phyloP scores from a whole-genome alignment of 2,329 filamentous ascomycete genomes.

The Sclerotiophoma versabilis region DNA sequence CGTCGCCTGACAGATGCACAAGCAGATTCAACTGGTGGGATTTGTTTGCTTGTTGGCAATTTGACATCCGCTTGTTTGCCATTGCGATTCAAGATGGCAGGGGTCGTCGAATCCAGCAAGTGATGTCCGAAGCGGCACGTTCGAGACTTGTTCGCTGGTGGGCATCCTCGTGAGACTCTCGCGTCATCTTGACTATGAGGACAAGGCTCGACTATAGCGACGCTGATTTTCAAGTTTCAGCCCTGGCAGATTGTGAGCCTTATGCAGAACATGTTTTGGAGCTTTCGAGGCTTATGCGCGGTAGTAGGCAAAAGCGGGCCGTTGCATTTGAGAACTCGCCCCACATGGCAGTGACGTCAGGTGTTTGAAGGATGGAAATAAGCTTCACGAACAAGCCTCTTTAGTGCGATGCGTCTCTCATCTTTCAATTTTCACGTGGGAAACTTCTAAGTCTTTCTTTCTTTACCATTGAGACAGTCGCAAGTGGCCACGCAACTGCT shows the following conservation, averaged over 20 bases:
- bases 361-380: background rate
- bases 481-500: no score
- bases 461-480: no score
- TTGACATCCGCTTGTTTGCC: conserved; percentile 3
- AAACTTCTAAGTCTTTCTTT: no score
- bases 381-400: background rate
- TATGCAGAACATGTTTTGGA: conserved; percentile 8
- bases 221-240: background rate
- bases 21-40: conserved; percentile 2
- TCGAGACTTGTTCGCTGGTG: conserved; percentile 7
- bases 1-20: conserved; percentile 9
- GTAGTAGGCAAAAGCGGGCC: conserved; percentile 10
- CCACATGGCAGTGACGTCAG: conserved; percentile 31
- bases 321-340: conserved; percentile 23
- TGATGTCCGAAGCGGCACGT: background rate
- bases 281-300: conserved; percentile 11
- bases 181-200: background rate
- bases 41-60: conserved; percentile 3
- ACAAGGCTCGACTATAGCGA: background rate
- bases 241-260: background rate
- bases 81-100: conserved; percentile 8
- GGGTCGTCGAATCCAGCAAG: conserved; percentile 7
- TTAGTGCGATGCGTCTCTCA: no score
- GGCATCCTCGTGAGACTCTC: background rate
- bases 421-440: no score